phyloP scores from a whole-genome alignment of 1,284 basidiomycete genomes.

The Ceratobasidium papillatum region DNA sequence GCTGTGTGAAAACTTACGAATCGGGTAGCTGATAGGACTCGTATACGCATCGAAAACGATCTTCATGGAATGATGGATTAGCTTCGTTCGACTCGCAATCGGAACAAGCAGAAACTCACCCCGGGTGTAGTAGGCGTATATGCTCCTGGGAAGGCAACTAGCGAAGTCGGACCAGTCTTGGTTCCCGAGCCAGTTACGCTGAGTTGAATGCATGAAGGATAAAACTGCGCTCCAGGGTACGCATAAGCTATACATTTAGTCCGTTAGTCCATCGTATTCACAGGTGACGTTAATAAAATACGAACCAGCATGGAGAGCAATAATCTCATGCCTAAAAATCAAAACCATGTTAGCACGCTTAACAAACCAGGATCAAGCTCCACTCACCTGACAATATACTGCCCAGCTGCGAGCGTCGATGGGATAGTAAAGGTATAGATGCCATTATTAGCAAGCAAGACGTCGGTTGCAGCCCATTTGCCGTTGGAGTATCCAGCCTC shows the following conservation, averaged over 20 bases:
- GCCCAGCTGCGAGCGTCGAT: slow-evolving; percentile 56
- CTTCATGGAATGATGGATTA: not conserved
- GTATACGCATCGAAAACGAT: slow-evolving; percentile 34
- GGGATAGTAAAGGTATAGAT: slow-evolving; percentile 61
- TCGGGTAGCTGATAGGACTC: slow-evolving; percentile 7
- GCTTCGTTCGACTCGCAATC: not conserved
- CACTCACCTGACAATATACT: slow-evolving; percentile 62
- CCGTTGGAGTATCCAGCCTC: slow-evolving; percentile 58
- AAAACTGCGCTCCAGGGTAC: slow-evolving; percentile 56
- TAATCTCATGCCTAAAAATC: slow-evolving; percentile 22
- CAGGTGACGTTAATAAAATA: not conserved
- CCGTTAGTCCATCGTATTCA: not conserved
- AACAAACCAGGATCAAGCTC: not conserved
- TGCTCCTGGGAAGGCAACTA: slow-evolving; percentile 64
- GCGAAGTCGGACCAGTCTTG: slow-evolving; percentile 54
- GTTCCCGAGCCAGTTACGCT: slow-evolving; percentile 62
- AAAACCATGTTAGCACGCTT: not conserved
- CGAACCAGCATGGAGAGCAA: slow-evolving; percentile 36
- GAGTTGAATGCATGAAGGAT: slow-evolving; percentile 58
- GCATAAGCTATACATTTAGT: slow-evolving; percentile 45
- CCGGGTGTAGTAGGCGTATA: slow-evolving; percentile 60
- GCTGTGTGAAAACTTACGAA: no score
- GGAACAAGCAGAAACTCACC: not conserved
- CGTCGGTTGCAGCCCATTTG: slow-evolving; percentile 57
- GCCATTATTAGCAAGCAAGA: slow-evolving; percentile 55